phyloP scores from a whole-genome alignment of 768 basidiomycete species.

The Tricholoma matsutake region DNA sequence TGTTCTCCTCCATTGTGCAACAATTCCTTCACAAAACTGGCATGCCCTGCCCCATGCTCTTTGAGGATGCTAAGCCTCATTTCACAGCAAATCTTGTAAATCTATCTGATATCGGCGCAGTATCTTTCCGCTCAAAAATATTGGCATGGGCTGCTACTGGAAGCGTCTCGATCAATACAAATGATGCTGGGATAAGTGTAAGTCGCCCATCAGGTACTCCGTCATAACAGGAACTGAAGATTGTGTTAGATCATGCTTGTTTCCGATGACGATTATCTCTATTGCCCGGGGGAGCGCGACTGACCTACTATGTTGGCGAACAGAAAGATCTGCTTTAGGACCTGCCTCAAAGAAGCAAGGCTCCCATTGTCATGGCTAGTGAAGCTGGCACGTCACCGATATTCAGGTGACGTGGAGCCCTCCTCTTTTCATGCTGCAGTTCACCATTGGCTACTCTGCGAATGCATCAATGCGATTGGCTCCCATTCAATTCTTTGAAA shows the following conservation, averaged over 20 bases:
- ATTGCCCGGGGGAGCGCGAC: background rate
- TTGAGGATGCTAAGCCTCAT: background rate
- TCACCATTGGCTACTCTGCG: background rate
- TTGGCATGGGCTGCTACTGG: slow-evolving; percentile 7
- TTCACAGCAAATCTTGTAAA: background rate
- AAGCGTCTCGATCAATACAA: background rate
- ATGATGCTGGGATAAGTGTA: background rate
- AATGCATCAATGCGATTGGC: background rate
- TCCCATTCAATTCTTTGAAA: slow-evolving; percentile 1
- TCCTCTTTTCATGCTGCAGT: background rate
- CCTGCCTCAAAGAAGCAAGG: background rate
- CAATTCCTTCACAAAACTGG: background rate
- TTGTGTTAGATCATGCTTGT: background rate
- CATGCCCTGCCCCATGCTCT: background rate
- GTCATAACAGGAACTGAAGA: background rate
- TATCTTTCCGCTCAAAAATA: background rate
- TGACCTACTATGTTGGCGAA: background rate
- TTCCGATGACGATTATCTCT: background rate
- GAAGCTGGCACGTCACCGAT: background rate
- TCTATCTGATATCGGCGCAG: background rate
- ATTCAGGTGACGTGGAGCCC: background rate
- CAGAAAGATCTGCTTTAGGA: background rate
- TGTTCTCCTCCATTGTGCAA: background rate
- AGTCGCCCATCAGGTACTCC: background rate
- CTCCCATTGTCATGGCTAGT: background rate